These are phyloP conservation scores for Fusarium chuoi DNA, from an alignment of 2,329 filamentous ascomycete genomes.

Conservation along the genomic window DNA sequence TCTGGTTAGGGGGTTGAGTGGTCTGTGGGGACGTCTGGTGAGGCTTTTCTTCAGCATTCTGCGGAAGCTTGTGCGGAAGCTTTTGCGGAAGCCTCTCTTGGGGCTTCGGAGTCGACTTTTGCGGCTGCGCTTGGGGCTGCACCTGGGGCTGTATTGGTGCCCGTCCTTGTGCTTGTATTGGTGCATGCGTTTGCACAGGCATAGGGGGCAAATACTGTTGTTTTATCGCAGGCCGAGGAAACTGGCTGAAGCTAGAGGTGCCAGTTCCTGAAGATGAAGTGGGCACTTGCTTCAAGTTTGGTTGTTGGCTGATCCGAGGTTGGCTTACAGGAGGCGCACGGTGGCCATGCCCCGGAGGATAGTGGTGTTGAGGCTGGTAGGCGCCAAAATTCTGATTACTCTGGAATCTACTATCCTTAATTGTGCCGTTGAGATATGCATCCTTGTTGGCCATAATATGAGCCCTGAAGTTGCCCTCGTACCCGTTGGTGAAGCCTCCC, in stretches of 20 bases:
- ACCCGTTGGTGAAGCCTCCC: slow-evolving; percentile 70
- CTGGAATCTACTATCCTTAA: not conserved
- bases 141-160: not conserved
- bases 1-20: slow-evolving; percentile 16
- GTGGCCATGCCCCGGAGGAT: not conserved
- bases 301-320: slow-evolving; percentile 18
- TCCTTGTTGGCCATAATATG: slow-evolving; percentile 54
- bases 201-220: slow-evolving; percentile 26
- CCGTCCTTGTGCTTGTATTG: not conserved
- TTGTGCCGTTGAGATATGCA: slow-evolving; percentile 44
- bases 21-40: slow-evolving; percentile 6
- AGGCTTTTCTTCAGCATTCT: not conserved
- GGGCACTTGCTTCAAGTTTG: not conserved
- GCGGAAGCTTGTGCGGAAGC: not conserved
- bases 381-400: not conserved
- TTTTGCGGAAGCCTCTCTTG: not conserved
- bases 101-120: not conserved
- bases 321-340: slow-evolving; percentile 4
- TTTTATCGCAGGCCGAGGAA: slow-evolving; percentile 35
- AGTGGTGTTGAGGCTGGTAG: slow-evolving; percentile 5
- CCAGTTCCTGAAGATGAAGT: not conserved
- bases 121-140: not conserved
- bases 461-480: slow-evolving; percentile 62
- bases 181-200: slow-evolving; percentile 6
- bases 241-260: slow-evolving; percentile 11